Base-by-base conservation (phyloP, 352 stramenopile species). In the Pythium volutum region DNA sequence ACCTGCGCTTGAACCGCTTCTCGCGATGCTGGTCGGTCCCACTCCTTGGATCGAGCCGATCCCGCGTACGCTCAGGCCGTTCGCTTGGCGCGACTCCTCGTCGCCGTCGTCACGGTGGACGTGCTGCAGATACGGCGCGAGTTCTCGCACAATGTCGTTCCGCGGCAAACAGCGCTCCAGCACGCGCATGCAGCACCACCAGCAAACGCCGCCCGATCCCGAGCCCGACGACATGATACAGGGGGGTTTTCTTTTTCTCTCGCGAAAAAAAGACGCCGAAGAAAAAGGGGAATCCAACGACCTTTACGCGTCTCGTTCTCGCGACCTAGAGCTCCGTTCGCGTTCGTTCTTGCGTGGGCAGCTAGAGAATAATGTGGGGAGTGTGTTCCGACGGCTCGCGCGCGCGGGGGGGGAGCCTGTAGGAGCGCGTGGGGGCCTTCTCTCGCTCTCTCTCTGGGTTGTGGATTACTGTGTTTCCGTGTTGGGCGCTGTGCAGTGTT, bases 161-260 rank as follows among this genome's bases (percentile, higher is more conserved):
- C 84, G 84, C 34, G 86, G 86, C 47, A 95, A 68, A 60, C 84
- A 93, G 58, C 89, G 89, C 63, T 95, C 85, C 63, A 95, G 57
- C 48, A 92, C 77, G 62, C 84, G 86, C 81, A 95, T 95, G 59
- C 86, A 95, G 67, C 86, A 95, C 84, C 85, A 91, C 86, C 86
- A 95, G 64, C 86, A 93, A 73, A 91, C 87, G 55, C 66, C 61
- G 39, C 61, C 66, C 11, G 59, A 66, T 7, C 49, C n/a, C 26
- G 49, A 55, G 22, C 49, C n/a, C 26, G 49, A 55, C 59, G 59
- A 55, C 59, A 66, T 66, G 39, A 23, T 42, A 25, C 18, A 11
- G 27, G 29, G 38, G 29, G 29, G 10, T 34, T 34, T 34, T 34
- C 29, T 34, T 10, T 43, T 33, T 38, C 4, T 16, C 4, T 10